Percentiles rank a stretch among this genome's conserved stretches.
Conservation (phyloP, 2,329 filamentous ascomycete genomes). For the Cladosporium sphaerospermum region DNA sequence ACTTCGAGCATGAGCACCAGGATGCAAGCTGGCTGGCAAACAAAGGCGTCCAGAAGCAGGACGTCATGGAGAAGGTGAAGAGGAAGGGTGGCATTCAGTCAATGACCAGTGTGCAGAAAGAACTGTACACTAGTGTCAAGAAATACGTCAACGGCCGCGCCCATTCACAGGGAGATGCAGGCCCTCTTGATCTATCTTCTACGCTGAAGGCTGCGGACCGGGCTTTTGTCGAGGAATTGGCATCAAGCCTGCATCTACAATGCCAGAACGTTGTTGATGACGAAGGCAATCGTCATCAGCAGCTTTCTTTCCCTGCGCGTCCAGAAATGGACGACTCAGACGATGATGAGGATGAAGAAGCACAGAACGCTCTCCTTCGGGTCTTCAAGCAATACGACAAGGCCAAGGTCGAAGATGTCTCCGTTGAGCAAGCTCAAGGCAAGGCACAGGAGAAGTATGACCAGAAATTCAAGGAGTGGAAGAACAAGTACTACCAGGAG, state of each 20-base stretch:
- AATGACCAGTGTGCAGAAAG: conserved; percentile 73
- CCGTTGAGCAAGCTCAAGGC: conserved; percentile 69
- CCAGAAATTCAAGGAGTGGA: conserved; percentile 85
- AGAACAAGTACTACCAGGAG: conserved; percentile 82
- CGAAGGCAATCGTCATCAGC: conserved; percentile 59
- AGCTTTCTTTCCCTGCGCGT: conserved; percentile 54
- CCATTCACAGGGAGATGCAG: conserved; percentile 39
- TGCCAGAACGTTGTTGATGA: conserved; percentile 61
- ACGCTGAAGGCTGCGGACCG: conserved; percentile 76
- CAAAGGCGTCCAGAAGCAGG: conserved; percentile 67
- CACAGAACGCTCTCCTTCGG: conserved; percentile 72
- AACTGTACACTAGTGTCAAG: conserved; percentile 75
- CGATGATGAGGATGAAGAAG: conserved; percentile 74
- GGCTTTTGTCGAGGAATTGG: conserved; percentile 86
- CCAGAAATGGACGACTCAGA: conserved; percentile 47
- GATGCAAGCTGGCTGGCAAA: conserved; percentile 89
- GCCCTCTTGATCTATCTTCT: conserved; percentile 65
- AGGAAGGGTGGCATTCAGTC: conserved; percentile 59
- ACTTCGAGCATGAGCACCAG: conserved; percentile 84
- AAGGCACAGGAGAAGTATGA: conserved; percentile 82
- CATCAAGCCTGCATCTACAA: conserved; percentile 59
- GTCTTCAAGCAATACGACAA: conserved; percentile 89
- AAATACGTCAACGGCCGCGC: conserved; percentile 70
- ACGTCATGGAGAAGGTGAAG: conserved; percentile 57
- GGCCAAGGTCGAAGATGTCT: conserved; percentile 74